phyloP scores from a whole-genome alignment of 2,329 filamentous ascomycete genomes.

The Xylaria sp. region DNA sequence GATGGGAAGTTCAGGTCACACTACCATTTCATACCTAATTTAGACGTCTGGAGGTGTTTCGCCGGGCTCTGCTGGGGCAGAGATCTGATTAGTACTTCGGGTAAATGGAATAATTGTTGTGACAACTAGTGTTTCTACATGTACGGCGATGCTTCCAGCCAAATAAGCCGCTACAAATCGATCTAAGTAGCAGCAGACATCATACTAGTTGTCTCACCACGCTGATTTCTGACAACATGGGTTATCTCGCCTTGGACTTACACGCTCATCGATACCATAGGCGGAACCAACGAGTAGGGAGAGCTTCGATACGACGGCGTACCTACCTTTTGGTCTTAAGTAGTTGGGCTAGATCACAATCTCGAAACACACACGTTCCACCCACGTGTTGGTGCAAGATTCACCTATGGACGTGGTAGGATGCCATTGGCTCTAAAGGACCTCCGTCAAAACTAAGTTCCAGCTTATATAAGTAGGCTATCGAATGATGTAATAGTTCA shows the following conservation, averaged over 20 bases:
- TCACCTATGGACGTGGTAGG: neutral
- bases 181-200: too few species aligned
- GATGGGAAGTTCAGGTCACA: neutral
- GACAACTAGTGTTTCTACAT: neutral
- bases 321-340: constrained; percentile 15
- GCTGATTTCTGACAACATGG: too few species aligned
- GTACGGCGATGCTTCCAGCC: too few species aligned
- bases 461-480: neutral
- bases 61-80: neutral
- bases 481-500: neutral
- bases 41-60: neutral
- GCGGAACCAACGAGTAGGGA: neutral
- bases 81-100: neutral
- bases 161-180: too few species aligned
- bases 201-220: too few species aligned
- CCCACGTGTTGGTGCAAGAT: neutral
- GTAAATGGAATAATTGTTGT: neutral
- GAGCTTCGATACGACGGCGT: neutral
- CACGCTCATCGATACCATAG: neutral
- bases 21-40: neutral
- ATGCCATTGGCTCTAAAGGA: neutral
- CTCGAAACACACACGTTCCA: neutral
- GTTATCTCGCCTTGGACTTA: neutral
- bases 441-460: neutral
- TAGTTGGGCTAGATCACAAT: constrained; percentile 7